Conservation (phyloP, 306 rosid species). For the Castanopsis chinensis region DNA sequence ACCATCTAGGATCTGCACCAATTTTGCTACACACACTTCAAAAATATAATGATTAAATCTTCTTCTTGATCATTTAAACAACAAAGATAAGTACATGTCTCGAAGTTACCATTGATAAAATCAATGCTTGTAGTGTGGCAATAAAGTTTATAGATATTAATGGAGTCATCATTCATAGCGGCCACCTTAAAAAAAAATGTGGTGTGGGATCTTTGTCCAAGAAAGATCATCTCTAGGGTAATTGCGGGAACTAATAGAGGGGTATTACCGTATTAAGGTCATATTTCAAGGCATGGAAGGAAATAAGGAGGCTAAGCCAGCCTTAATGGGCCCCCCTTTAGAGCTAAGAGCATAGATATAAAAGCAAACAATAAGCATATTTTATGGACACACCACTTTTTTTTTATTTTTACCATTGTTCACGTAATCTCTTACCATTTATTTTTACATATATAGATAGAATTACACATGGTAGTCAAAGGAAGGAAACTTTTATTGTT, state of each 20-base stretch:
- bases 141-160: neutral
- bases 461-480: no score
- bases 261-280: neutral
- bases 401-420: no score
- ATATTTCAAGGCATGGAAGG: neutral
- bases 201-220: neutral
- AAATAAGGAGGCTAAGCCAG: neutral
- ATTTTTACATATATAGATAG: no score
- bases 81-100: no score
- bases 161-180: neutral
- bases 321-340: slow-evolving; percentile 10
- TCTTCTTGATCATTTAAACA: no score
- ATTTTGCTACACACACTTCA: no score
- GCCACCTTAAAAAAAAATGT: neutral
- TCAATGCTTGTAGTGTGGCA: neutral
- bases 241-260: neutral
- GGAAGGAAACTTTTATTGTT: no score
- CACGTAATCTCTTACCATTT: no score
- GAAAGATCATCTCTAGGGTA: neutral
- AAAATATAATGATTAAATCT: no score
- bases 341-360: slow-evolving; percentile 21
- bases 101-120: neutral
- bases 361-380: slow-evolving; percentile 7
- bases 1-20: no score
- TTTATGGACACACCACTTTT: no score